These are phyloP conservation scores for Syzygium jambos DNA, from an alignment of 345 rosid genomes.

Conservation along the genomic window DNA sequence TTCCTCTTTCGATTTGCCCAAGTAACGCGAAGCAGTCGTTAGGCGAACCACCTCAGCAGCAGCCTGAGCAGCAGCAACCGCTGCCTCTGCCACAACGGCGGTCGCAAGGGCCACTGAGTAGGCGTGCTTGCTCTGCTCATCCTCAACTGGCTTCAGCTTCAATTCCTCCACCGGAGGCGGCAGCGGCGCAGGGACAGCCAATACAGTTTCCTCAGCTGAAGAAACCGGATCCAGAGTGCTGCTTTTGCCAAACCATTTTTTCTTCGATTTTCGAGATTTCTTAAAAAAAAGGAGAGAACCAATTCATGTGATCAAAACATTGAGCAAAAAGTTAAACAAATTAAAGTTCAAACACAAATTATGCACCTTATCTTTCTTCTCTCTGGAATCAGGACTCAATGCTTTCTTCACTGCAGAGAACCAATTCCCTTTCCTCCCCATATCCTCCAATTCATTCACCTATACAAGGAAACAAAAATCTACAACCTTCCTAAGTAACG, in stretches of 20 bases:
- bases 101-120: constrained; percentile 62
- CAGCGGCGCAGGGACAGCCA: constrained; percentile 1
- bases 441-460: constrained; percentile 21
- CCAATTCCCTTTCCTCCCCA: constrained; percentile 78
- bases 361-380: constrained; percentile 36
- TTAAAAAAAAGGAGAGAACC: background rate
- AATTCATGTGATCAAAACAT: background rate
- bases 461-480: background rate
- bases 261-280: constrained; percentile 42
- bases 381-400: constrained; percentile 42
- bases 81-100: constrained; percentile 59
- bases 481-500: background rate
- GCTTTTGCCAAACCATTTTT: constrained; percentile 46
- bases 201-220: constrained; percentile 17
- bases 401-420: constrained; percentile 72
- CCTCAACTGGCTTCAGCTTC: constrained; percentile 35
- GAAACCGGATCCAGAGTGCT: constrained; percentile 21
- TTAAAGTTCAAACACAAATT: background rate
- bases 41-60: constrained; percentile 59
- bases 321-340: background rate
- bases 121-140: constrained; percentile 53
- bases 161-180: constrained; percentile 18
- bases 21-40: constrained; percentile 27
- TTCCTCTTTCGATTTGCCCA: constrained; percentile 60
- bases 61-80: constrained; percentile 52